These are phyloP conservation scores for Beauveria brongniartii DNA, from an alignment of 2,329 filamentous ascomycete genomes.

Conservation along the genomic window DNA sequence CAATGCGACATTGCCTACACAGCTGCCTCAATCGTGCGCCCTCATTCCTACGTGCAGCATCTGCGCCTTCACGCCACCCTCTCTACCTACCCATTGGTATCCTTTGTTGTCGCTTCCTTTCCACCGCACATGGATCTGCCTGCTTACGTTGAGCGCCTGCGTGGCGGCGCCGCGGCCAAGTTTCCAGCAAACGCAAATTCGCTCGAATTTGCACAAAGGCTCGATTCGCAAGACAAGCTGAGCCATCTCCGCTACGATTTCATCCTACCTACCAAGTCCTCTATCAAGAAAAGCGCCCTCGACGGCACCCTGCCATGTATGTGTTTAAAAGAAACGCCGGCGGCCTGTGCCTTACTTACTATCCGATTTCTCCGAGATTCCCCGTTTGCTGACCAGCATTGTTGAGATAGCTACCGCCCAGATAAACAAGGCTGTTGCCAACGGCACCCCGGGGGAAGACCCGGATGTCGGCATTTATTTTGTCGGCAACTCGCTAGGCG, in stretches of 20 bases:
- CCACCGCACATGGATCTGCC: constrained; percentile 29
- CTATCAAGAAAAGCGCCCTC: constrained; percentile 57
- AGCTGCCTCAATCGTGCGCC: not conserved
- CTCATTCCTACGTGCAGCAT: not conserved
- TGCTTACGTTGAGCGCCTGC: constrained; percentile 30
- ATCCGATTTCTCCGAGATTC: not conserved
- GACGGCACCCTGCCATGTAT: constrained; percentile 34
- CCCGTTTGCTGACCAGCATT: not conserved
- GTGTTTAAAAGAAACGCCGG: not conserved
- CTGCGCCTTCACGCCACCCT: not conserved
- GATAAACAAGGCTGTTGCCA: constrained; percentile 17
- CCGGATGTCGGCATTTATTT: constrained; percentile 57
- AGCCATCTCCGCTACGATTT: constrained; percentile 60
- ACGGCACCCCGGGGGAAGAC: constrained; percentile 18
- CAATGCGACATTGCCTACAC: not conserved
- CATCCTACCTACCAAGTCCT: constrained; percentile 65
- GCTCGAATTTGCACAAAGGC: constrained; percentile 37
- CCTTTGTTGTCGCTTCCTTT: not conserved
- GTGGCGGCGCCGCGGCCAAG: constrained; percentile 30
- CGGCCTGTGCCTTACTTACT: not conserved
- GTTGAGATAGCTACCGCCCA: not conserved
- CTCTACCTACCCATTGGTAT: not conserved
- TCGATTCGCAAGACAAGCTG: constrained; percentile 56
- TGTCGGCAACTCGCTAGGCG: constrained; percentile 81
- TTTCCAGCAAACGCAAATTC: constrained; percentile 42